These are phyloP conservation scores for Acanthamoeba healyi DNA, from an alignment of 208 protist genomes.

Conservation along the genomic window DNA sequence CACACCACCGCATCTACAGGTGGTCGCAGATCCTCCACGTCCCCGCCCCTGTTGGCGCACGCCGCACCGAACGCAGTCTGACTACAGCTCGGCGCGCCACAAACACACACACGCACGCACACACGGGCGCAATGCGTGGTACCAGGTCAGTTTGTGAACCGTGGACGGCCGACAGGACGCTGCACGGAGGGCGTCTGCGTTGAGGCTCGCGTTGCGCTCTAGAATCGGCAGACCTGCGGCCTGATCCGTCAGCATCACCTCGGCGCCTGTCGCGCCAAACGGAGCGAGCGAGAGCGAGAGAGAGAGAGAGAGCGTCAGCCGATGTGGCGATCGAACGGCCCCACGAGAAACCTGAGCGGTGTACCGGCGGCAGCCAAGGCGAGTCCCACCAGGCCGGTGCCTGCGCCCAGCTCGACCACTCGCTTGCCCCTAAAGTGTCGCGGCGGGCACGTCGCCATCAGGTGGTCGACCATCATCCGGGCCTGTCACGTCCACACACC, in stretches of 20 bases:
- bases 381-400: background rate
- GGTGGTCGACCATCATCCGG: background rate
- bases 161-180: background rate
- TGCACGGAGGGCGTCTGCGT: background rate
- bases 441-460: background rate
- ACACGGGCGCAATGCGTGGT: background rate
- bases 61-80: no score
- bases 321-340: background rate
- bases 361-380: background rate
- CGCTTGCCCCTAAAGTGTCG: background rate
- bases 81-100: background rate
- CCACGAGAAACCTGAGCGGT: background rate
- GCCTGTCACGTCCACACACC: background rate
- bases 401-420: constrained; percentile 8
- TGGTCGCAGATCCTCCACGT: background rate
- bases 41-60: background rate
- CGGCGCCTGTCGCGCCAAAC: background rate
- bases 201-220: background rate
- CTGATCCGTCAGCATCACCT: background rate
- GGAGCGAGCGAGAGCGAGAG: no score
- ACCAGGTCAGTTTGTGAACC: background rate
- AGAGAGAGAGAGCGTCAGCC: no score
- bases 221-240: background rate
- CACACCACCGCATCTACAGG: constrained; percentile 1
- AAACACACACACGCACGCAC: no score